Evolutionary conservation across 2,329 filamentous ascomycete genomes (phyloP).

Genomic region (Fusarium sp.): DNA sequence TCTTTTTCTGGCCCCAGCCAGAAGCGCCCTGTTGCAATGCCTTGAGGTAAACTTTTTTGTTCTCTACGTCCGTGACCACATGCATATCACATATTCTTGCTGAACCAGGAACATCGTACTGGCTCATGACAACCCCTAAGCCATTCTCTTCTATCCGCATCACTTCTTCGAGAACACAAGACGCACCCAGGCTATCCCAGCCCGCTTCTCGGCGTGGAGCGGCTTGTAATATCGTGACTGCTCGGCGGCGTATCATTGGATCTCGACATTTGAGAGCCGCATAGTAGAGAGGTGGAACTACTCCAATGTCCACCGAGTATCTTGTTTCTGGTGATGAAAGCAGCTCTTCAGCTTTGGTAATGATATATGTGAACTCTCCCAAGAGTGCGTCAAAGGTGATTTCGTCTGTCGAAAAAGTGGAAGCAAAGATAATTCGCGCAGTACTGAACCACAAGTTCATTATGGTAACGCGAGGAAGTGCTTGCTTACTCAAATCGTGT

Average conservation of each 20-base stretch:
- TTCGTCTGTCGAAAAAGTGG: slow-evolving; percentile 12
- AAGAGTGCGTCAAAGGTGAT: slow-evolving; percentile 16
- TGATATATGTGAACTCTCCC: slow-evolving; percentile 18
- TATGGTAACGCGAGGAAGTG: slow-evolving; percentile 10
- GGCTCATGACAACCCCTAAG: neutral
- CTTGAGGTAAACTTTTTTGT: neutral
- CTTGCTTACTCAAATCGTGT: neutral
- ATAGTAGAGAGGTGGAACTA: slow-evolving; percentile 36
- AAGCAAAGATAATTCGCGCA: slow-evolving; percentile 17
- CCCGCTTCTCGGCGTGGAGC: slow-evolving; percentile 34
- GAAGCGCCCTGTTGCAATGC: neutral
- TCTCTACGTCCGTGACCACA: neutral
- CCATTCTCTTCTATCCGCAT: neutral
- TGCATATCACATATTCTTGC: neutral
- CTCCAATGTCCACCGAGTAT: slow-evolving; percentile 28
- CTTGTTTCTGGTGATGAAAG: slow-evolving; percentile 1
- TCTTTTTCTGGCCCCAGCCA: neutral
- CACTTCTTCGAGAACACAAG: neutral
- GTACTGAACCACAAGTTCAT: slow-evolving; percentile 33
- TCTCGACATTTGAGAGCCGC: slow-evolving; percentile 38
- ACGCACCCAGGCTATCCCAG: slow-evolving; percentile 27
- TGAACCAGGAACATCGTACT: neutral
- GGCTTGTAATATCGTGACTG: slow-evolving; percentile 21
- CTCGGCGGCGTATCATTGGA: slow-evolving; percentile 24
- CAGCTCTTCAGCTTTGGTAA: slow-evolving; percentile 9